Evolutionary conservation across 208 protist genomes (phyloP).

Genomic region (Phytomonas sp.): DNA sequence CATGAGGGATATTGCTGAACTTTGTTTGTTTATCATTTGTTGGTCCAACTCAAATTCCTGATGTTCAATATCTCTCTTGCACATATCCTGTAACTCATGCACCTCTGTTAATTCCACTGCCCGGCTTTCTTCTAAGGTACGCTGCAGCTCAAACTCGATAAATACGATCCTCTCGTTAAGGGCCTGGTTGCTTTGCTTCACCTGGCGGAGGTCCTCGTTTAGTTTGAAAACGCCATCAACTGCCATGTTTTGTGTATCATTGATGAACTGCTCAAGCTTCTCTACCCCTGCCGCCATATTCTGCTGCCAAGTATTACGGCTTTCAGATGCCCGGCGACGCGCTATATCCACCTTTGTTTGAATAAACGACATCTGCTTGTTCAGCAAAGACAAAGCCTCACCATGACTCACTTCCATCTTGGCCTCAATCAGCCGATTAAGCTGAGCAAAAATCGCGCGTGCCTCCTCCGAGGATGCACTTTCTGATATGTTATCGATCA

Average conservation of each 20-base stretch:
- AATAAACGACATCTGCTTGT: slow-evolving; percentile 44
- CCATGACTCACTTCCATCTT: slow-evolving; percentile 40
- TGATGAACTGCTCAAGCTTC: slow-evolving; percentile 35
- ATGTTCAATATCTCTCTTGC: slow-evolving; percentile 27
- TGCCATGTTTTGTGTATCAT: slow-evolving; percentile 40
- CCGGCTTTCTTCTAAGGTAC: slow-evolving; percentile 57
- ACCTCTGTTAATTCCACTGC: slow-evolving; percentile 29
- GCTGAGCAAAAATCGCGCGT: slow-evolving; percentile 41
- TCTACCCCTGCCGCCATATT: slow-evolving; percentile 33
- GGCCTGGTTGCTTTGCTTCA: slow-evolving; percentile 59
- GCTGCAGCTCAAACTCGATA: slow-evolving; percentile 66
- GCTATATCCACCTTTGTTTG: slow-evolving; percentile 63
- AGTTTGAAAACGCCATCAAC: slow-evolving; percentile 53
- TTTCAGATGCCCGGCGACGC: slow-evolving; percentile 23
- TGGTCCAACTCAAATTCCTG: slow-evolving; percentile 35
- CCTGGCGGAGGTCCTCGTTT: slow-evolving; percentile 56
- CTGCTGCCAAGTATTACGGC: slow-evolving; percentile 25
- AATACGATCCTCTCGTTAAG: slow-evolving; percentile 74
- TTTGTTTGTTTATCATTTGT: slow-evolving; percentile 18
- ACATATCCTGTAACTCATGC: slow-evolving; percentile 20
- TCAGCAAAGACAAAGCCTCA: slow-evolving; percentile 29
- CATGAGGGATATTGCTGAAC: not conserved
- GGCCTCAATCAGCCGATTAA: slow-evolving; percentile 45
- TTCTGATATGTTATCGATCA: not conserved
- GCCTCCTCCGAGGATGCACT: slow-evolving; percentile 14